Evolutionary conservation across 164 flowering plant genomes (phyloP), one percentile per base, ranked within the genome.

Genomic region (Liquidambar formosana): DNA sequence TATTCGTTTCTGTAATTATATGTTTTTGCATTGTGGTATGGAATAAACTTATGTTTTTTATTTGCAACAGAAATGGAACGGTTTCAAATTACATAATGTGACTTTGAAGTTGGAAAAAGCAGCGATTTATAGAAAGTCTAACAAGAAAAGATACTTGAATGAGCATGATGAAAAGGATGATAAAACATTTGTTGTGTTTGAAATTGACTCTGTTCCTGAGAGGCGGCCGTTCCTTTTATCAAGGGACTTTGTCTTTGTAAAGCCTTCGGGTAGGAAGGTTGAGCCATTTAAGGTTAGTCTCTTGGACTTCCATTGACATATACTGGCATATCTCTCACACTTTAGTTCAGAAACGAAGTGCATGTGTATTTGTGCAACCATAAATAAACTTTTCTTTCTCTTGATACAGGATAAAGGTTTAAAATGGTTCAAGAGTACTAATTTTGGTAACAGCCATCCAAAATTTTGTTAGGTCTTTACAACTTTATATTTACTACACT

Each of bases 31-130:
- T 33, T 33, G 6, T 33, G 41, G 6, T 33, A 2, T 33, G 41
- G 41, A 33, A 33, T 33, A 33, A 33, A 33, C 6, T 33, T 33
- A 8, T 1, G 18, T 9, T n/a, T 47, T 61, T n/a, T n/a, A n/a
- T n/a, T n/a, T n/a, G n/a, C n/a, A 46, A 57, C 75, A 83, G 87
- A 83, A 79, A 76, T 83, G 87, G 87, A 78, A 63, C 11, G 51
- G 69, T 0, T 79, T 79, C 51, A 18, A 41, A 26, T 41, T 79
- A 33, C 1, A 56, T 51, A 67, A 75, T 57, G 78, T 79, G 22
- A 71, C 69, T 43, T 43, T 83, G 52, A 52, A 81, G 57, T 52
- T 82, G 70, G 65, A 74, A 1, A 12, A 69, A 61, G 80, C 76
- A 19, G 14, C 62, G n/a, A 71, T 74, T 2, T 60, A 63, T 23